Percentiles rank a stretch among this genome's conserved stretches.
Conservation (phyloP, 164 flowering plant genomes). For the Aristolochia contorta region DNA sequence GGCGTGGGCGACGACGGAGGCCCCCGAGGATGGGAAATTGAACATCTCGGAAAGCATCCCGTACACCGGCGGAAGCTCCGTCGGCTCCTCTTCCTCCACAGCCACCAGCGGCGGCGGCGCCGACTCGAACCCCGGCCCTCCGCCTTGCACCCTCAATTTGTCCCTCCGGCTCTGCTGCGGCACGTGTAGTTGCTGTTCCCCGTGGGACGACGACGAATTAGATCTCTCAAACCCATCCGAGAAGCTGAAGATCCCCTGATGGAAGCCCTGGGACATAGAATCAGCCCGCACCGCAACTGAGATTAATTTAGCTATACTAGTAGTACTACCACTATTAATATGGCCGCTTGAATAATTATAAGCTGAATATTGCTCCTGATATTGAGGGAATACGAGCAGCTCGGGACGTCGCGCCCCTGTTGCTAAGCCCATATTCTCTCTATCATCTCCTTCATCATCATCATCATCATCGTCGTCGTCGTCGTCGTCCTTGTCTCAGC, state of each 20-base stretch:
- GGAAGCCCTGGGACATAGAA: slow-evolving; percentile 77
- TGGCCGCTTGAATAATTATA: no score
- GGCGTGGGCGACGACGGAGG: slow-evolving; percentile 8
- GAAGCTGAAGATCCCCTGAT: slow-evolving; percentile 47
- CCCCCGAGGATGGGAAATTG: slow-evolving; percentile 37
- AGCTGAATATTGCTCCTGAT: background rate
- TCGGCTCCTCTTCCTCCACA: slow-evolving; percentile 30
- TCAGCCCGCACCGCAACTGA: slow-evolving; percentile 4
- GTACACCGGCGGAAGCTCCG: slow-evolving; percentile 31
- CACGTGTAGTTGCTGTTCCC: slow-evolving; percentile 40
- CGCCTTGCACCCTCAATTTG: slow-evolving; percentile 43
- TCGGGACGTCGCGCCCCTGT: slow-evolving; percentile 22
- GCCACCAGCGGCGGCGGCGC: slow-evolving; percentile 37
- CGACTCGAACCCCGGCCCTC: slow-evolving; percentile 32
- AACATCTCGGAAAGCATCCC: slow-evolving; percentile 94
- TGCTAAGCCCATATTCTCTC: slow-evolving; percentile 50
- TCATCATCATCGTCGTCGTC: slow-evolving; percentile 2
- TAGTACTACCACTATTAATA: no score
- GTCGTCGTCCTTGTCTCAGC: background rate
- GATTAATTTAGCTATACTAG: slow-evolving; percentile 3
- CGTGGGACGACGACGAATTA: slow-evolving; percentile 19
- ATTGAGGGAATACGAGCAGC: slow-evolving; percentile 12
- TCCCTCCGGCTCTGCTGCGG: slow-evolving; percentile 68
- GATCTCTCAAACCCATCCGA: slow-evolving; percentile 69
- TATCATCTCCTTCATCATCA: slow-evolving; percentile 29